Conservation (phyloP, 2,329 filamentous ascomycete species). For the Aspergillus piperis region DNA sequence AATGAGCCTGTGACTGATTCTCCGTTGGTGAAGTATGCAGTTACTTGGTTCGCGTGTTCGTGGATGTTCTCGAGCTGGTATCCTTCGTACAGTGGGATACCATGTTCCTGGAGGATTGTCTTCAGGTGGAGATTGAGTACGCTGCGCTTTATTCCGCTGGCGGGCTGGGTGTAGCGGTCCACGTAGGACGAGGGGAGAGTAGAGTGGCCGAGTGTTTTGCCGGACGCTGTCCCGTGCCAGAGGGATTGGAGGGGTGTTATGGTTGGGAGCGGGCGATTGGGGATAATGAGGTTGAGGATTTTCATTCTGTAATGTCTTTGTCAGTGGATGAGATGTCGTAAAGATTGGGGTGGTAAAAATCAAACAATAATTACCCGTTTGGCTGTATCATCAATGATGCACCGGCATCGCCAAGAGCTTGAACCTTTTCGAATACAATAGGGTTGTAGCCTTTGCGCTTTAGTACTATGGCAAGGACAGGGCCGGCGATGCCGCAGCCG, state of each 20-base stretch:
- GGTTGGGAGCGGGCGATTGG: accelerated
- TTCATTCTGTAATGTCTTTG: background rate
- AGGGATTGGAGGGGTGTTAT: background rate
- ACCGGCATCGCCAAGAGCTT: constrained; percentile 6
- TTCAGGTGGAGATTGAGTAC: background rate
- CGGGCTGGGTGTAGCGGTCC: background rate
- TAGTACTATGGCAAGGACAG: background rate
- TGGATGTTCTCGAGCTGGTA: background rate
- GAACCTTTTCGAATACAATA: constrained; percentile 9
- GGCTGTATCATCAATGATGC: constrained; percentile 9
- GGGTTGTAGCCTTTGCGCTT: constrained; percentile 6
- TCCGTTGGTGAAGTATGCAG: background rate
- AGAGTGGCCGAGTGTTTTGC: background rate
- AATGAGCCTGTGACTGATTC: background rate
- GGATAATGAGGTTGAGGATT: background rate
- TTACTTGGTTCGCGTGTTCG: background rate
- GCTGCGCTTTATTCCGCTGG: background rate
- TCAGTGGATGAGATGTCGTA: background rate
- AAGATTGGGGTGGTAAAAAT: background rate
- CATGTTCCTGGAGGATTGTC: background rate
- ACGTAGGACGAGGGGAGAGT: background rate
- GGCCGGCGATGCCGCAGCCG: constrained; percentile 10
- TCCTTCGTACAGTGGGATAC: background rate
- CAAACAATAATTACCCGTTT: background rate
- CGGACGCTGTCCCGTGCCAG: constrained; percentile 3